These are phyloP conservation scores for Catharanthus roseus DNA, from an alignment of 257 asterid genomes.

Conservation along the genomic window DNA sequence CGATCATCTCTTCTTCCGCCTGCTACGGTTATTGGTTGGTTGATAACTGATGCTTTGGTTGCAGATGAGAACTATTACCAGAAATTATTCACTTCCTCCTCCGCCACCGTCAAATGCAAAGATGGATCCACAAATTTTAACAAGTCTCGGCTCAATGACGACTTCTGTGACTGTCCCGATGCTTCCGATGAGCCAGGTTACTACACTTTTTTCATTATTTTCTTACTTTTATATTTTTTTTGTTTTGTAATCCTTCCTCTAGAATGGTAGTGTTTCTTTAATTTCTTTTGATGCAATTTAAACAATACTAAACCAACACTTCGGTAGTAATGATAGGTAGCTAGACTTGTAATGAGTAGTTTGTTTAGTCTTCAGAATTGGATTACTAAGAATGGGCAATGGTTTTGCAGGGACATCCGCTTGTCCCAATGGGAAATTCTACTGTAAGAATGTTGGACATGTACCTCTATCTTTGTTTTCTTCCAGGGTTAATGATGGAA, in stretches of 20 bases:
- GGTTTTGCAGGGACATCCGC: constrained; percentile 89
- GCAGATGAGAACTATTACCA: constrained; percentile 73
- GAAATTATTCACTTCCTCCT: constrained; percentile 33
- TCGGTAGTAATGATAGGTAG: neutral
- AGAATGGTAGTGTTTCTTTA: neutral
- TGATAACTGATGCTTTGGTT: neutral
- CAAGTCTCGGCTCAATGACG: constrained; percentile 80
- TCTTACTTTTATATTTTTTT: neutral
- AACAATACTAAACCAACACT: too few species aligned
- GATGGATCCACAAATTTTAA: constrained; percentile 71
- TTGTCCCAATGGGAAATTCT: constrained; percentile 81
- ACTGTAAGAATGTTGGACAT: constrained; percentile 86
- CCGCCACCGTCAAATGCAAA: constrained; percentile 61
- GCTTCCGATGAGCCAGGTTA: constrained; percentile 99
- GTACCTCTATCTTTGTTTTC: constrained; percentile 58
- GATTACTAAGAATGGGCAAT: neutral
- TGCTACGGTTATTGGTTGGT: neutral
- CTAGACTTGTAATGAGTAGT: constrained; percentile 2
- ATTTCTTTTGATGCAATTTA: neutral
- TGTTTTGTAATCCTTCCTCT: neutral
- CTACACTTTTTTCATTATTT: neutral
- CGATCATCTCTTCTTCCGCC: neutral
- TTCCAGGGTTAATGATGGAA: constrained; percentile 90
- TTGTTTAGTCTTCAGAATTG: neutral
- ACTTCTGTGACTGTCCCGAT: constrained; percentile 90